phyloP scores from a whole-genome alignment of 2,329 filamentous ascomycete genomes.

The Botrytis pseudocinerea region DNA sequence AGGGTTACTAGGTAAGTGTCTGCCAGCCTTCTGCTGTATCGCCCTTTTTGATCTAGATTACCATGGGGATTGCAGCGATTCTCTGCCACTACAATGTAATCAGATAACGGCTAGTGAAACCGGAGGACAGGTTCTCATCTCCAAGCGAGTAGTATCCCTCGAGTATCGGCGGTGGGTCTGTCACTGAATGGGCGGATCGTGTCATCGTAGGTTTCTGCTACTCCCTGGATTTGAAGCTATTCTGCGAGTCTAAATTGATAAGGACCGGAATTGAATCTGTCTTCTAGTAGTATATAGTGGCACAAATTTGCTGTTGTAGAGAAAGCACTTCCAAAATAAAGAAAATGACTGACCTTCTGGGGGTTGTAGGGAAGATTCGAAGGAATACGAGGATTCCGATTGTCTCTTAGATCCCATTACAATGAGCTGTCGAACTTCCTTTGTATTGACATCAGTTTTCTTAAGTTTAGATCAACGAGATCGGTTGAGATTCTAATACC shows the following conservation, averaged over 20 bases:
- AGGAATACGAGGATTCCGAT: background rate
- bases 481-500: background rate
- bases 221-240: background rate
- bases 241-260: background rate
- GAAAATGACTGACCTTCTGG: background rate
- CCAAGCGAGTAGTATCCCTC: background rate
- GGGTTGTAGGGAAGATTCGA: background rate
- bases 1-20: background rate
- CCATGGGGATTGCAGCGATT: background rate
- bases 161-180: background rate
- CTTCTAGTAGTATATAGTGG: background rate
- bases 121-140: background rate
- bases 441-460: background rate
- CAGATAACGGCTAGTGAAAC: background rate
- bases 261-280: background rate
- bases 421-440: background rate
- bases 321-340: background rate
- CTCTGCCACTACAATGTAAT: background rate
- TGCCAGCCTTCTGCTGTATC: background rate
- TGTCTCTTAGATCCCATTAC: background rate
- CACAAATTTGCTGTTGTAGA: background rate
- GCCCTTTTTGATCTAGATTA: background rate
- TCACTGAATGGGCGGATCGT: background rate
- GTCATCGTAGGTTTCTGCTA: background rate
- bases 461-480: background rate